phyloP scores from a whole-genome alignment of 495 filamentous ascomycete species.

The Aspergillus asperescens region DNA sequence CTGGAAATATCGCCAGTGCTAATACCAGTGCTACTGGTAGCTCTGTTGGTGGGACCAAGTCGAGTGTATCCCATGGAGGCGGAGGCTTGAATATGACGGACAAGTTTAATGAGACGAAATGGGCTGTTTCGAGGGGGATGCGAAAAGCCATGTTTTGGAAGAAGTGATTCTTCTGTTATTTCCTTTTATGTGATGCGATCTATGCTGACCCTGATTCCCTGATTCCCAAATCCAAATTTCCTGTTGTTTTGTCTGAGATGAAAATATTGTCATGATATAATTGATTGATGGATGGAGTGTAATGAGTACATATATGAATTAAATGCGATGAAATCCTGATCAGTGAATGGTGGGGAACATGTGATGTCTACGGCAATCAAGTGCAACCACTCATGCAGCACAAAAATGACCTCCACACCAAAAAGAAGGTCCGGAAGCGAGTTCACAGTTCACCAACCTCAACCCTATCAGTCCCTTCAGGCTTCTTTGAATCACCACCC shows the following conservation, averaged over 20 bases:
- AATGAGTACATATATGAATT: conserved; percentile 13
- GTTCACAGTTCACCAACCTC: not conserved
- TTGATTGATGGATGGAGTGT: conserved; percentile 6
- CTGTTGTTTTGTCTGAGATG: conserved; percentile 15
- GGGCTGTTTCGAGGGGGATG: conserved; percentile 31
- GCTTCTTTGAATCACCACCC: not conserved
- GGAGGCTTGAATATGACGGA: conserved; percentile 31
- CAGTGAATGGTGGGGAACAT: not conserved
- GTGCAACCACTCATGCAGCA: not conserved
- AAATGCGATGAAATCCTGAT: not conserved
- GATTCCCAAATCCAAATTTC: conserved; percentile 5
- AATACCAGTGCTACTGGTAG: conserved; percentile 26
- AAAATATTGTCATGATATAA: conserved; percentile 4
- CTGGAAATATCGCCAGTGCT: conserved; percentile 36
- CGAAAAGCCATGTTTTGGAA: conserved; percentile 45
- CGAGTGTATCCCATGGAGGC: conserved; percentile 33
- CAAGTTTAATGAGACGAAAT: conserved; percentile 33
- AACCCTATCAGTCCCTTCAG: not conserved
- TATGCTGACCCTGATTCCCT: conserved; percentile 4
- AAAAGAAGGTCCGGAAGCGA: conserved; percentile 1
- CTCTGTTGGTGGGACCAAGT: conserved; percentile 15
- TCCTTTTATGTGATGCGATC: not conserved
- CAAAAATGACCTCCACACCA: conserved; percentile 15
- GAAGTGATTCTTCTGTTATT: conserved; percentile 25
- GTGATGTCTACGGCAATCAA: conserved; percentile 7